Evolutionary conservation across 2,329 filamentous ascomycete genomes (phyloP), one percentile per base, ranked within the genome.

Genomic region (Fusarium piperis): DNA sequence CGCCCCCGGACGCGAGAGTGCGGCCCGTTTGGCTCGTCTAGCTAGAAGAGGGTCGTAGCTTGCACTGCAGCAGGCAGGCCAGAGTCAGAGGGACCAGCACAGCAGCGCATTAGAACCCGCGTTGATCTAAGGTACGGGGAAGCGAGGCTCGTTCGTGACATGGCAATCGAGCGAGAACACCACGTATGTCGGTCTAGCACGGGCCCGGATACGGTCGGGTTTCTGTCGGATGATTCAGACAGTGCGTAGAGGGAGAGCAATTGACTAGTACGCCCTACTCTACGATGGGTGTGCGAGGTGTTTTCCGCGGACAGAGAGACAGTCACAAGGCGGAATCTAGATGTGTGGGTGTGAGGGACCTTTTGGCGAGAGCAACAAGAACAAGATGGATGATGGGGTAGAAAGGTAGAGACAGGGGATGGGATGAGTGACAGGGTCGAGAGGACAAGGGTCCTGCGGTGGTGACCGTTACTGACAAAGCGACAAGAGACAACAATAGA

Each of bases 181-280:
- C 71, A 75, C 73, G 73, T 75, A 72, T 68, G 67, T 64, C 64
- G 67, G 67, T 70, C 67, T 55, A 28, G 63, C 57, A 58, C 52
- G 65, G 48, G 48, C 48, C 46, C 12, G 39, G 23, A 44, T 23
- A 41, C 38, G 38, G 38, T n/a, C n/a, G n/a, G n/a, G n/a, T 41
- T 18, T 41, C 20, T 16, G 35, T 36, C 26, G 26, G 26, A 20
- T 41, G 38, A 44, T 44, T 44, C 39, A 44, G 39, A 44, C 39
- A 44, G 39, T 44, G 39, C 39, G 39, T 44, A 15, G 12, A 44
- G 13, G 12, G 7, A 23, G 39, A 44, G 20, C 18, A 44, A 44
- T 44, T 44, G 39, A 44, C 39, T 44, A 2, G 39, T 51, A 57
- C 56, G 57, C 44, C 48, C 23, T 48, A 11, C n/a, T 41, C 38